Evolutionary conservation across 2,329 filamentous ascomycete genomes (phyloP).

Genomic region (Botrytis paeoniae): DNA sequence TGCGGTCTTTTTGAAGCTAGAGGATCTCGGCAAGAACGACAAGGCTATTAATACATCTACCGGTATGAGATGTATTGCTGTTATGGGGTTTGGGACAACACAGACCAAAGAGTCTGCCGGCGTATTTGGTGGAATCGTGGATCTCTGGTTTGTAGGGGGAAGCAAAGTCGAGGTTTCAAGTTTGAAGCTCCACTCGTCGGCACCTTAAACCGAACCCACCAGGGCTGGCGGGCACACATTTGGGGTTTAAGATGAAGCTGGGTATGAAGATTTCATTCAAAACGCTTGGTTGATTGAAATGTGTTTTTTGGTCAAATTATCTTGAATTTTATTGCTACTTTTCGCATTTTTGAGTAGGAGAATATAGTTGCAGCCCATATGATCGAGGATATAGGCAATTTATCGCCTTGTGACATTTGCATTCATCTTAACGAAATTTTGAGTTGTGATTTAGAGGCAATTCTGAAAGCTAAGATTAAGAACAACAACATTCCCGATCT

Average conservation of each 20-base stretch:
- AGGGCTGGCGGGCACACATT: neutral
- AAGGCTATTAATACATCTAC: neutral
- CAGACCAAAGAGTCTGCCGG: neutral
- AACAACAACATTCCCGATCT: too few species aligned
- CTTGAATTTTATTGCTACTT: neutral
- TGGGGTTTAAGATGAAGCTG: neutral
- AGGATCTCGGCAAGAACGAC: constrained; percentile 3
- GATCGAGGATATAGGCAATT: neutral
- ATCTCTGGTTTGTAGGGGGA: neutral
- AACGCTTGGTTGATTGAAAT: neutral
- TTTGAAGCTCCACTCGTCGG: neutral
- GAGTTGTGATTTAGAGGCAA: too few species aligned
- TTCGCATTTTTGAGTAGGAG: neutral
- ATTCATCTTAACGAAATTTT: too few species aligned
- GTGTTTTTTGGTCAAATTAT: neutral
- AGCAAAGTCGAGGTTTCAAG: neutral
- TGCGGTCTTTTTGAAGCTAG: neutral
- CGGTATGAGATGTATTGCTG: neutral
- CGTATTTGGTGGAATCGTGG: neutral
- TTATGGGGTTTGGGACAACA: neutral
- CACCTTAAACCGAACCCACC: too few species aligned
- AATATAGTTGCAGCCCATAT: neutral
- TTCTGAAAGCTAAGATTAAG: too few species aligned
- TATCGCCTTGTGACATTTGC: neutral
- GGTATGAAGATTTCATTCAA: neutral